Conservation (phyloP, 2,329 filamentous ascomycete genomes). For the Drechslerella dactyloides region DNA sequence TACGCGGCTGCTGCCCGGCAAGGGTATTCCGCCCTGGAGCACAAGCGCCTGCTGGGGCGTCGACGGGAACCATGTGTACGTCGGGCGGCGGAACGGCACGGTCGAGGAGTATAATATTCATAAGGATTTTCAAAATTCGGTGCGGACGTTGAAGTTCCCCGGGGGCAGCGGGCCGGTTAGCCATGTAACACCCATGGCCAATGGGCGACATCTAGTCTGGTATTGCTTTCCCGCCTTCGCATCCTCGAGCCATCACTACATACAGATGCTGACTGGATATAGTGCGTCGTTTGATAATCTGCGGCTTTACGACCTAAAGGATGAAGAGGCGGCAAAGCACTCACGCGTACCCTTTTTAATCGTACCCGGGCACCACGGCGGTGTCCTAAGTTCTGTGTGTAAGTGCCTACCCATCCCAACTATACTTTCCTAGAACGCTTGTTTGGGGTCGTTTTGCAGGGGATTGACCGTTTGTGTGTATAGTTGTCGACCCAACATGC, state of each 20-base stretch:
- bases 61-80: slow-evolving; percentile 94
- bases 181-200: slow-evolving; percentile 86
- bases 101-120: slow-evolving; percentile 94
- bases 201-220: slow-evolving; percentile 89
- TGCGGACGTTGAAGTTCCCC: slow-evolving; percentile 84
- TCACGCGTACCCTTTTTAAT: slow-evolving; percentile 93
- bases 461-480: background rate
- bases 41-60: slow-evolving; percentile 97
- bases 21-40: slow-evolving; percentile 89
- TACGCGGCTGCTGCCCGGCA: slow-evolving; percentile 76
- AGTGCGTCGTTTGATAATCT: slow-evolving; percentile 60
- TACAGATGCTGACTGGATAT: slow-evolving; percentile 3
- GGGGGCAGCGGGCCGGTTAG: slow-evolving; percentile 87
- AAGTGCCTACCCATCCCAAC: slow-evolving; percentile 18
- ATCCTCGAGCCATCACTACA: background rate
- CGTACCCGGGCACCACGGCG: slow-evolving; percentile 75
- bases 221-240: slow-evolving; percentile 57
- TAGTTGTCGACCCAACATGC: slow-evolving; percentile 77
- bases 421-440: background rate
- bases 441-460: background rate
- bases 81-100: slow-evolving; percentile 84
- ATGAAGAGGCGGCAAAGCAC: slow-evolving; percentile 70
- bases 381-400: slow-evolving; percentile 54
- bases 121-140: slow-evolving; percentile 75
- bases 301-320: slow-evolving; percentile 83